Conservation (phyloP, 1,284 basidiomycete species). For the Melanopsichium pennsylvanicum region DNA sequence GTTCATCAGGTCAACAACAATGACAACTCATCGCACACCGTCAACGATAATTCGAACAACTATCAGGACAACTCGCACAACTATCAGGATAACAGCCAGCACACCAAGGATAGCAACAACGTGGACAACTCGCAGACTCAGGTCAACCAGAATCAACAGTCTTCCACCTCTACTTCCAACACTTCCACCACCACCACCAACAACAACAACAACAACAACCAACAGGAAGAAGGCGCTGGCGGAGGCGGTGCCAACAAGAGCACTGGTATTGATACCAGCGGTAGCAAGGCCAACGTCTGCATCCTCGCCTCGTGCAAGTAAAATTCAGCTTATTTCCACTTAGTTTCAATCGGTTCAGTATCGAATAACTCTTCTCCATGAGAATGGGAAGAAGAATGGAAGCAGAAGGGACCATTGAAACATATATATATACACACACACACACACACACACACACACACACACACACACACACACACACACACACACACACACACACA, state of each 20-base stretch:
- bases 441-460: too few species aligned
- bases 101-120: constrained; percentile 5
- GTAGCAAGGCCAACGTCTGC: constrained; percentile 23
- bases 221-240: constrained; percentile 2
- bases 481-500: too few species aligned
- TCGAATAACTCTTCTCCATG: too few species aligned
- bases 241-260: constrained; percentile 9
- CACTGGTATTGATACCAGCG: constrained; percentile 11
- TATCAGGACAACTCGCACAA: constrained; percentile 2
- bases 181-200: background rate
- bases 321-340: background rate
- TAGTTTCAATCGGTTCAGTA: background rate
- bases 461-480: too few species aligned
- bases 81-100: background rate
- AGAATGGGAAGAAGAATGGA: too few species aligned
- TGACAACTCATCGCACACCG: background rate
- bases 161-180: background rate
- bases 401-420: too few species aligned
- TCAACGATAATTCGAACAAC: constrained; percentile 1
- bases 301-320: constrained; percentile 25
- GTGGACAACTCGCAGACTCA: constrained; percentile 3
- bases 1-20: constrained; percentile 7
- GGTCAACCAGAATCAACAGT: background rate
- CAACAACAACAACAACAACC: background rate
- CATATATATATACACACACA: too few species aligned